Conservation (phyloP, 208 protist species). For the Dictyostelium gargantuum region DNA sequence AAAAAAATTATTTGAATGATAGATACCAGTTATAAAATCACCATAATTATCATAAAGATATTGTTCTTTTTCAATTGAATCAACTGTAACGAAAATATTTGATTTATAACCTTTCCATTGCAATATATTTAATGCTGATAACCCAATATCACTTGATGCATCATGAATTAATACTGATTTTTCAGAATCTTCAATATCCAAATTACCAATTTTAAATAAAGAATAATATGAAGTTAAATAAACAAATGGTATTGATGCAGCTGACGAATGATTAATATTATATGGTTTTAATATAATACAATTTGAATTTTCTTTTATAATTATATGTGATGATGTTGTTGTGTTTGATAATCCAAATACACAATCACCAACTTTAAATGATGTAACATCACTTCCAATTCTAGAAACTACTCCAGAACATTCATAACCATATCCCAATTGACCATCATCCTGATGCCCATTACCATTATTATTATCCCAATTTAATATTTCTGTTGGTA, state of each 20-base stretch:
- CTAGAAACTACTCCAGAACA: conserved; percentile 75
- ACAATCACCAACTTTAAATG: conserved; percentile 76
- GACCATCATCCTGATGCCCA: no score
- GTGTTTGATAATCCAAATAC: conserved; percentile 62
- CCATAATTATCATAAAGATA: conserved; percentile 39
- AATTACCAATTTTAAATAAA: background rate
- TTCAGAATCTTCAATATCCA: conserved; percentile 26
- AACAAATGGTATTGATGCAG: background rate
- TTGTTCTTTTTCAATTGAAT: conserved; percentile 54
- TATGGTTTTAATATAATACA: background rate
- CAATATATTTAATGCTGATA: conserved; percentile 49
- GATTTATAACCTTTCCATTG: background rate
- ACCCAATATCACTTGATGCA: conserved; percentile 76
- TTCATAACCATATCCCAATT: conserved; percentile 72
- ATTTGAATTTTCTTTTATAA: background rate
- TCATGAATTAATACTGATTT: conserved; percentile 78
- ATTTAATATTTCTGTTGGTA: background rate
- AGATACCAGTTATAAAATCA: conserved; percentile 23
- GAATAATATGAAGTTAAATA: conserved; percentile 16
- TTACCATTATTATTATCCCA: background rate
- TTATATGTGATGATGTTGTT: background rate
- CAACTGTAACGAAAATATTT: conserved; percentile 27
- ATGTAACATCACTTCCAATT: conserved; percentile 56
- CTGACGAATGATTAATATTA: background rate
- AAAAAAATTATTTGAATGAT: background rate